phyloP scores from a whole-genome alignment of 495 filamentous ascomycete genomes.

The Aspergillus kassunensis region DNA sequence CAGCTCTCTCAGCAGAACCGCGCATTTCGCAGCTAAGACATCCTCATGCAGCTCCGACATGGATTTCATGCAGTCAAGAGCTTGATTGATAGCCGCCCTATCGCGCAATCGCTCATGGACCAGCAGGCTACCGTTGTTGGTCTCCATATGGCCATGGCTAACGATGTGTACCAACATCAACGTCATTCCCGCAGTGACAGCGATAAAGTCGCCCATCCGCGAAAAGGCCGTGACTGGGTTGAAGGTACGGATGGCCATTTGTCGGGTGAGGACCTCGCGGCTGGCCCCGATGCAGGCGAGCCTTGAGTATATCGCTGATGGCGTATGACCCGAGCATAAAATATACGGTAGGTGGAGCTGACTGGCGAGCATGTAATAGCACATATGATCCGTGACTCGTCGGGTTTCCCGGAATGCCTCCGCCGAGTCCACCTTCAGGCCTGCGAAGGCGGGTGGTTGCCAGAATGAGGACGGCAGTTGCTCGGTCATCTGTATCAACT shows the following conservation, averaged over 20 bases:
- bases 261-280: constrained; percentile 42
- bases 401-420: constrained; percentile 7
- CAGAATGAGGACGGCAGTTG: constrained; percentile 39
- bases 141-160: constrained; percentile 18
- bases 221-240: constrained; percentile 35
- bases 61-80: constrained; percentile 22
- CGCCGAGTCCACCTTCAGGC: background rate
- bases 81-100: constrained; percentile 41
- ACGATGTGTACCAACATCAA: constrained; percentile 27
- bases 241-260: constrained; percentile 29
- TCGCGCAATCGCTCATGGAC: constrained; percentile 37
- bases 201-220: constrained; percentile 48
- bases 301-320: constrained; percentile 26
- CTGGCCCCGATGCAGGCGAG: constrained; percentile 40
- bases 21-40: constrained; percentile 25
- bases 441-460: constrained; percentile 16
- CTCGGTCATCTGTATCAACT: constrained; percentile 33
- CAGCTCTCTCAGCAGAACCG: constrained; percentile 30
- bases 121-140: constrained; percentile 18
- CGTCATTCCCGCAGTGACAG: constrained; percentile 42
- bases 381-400: constrained; percentile 29
- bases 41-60: constrained; percentile 9
- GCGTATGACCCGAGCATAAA: constrained; percentile 12
- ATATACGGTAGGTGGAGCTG: constrained; percentile 32
- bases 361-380: constrained; percentile 34